A percentile compares a stretch with the other conserved stretches of the same genome.
These are phyloP conservation scores for Ustilago curta DNA, from an alignment of 1,284 basidiomycete genomes.

Conservation along the genomic window DNA sequence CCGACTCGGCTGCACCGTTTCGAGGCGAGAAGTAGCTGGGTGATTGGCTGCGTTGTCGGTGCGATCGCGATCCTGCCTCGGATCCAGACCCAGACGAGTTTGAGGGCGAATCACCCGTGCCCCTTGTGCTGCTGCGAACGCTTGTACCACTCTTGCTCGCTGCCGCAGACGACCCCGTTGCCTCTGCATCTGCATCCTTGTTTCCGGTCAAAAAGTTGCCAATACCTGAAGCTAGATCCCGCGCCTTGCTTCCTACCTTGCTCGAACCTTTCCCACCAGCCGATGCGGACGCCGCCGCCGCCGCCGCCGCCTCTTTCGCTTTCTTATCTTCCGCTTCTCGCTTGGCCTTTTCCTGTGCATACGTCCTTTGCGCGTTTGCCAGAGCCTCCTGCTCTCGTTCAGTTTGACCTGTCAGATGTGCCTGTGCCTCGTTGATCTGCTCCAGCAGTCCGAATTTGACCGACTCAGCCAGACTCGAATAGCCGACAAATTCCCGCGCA, in stretches of 20 bases:
- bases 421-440: conserved; percentile 46
- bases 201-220: conserved; percentile 34
- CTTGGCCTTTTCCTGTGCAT: conserved; percentile 47
- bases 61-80: conserved; percentile 26
- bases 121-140: conserved; percentile 4
- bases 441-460: conserved; percentile 40
- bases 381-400: conserved; percentile 43
- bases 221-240: conserved; percentile 28
- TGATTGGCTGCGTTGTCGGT: conserved; percentile 40
- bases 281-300: conserved; percentile 4
- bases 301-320: conserved; percentile 31
- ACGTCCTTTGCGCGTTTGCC: conserved; percentile 33
- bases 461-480: conserved; percentile 50
- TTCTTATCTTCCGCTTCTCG: conserved; percentile 40
- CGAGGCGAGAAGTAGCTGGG: conserved; percentile 46
- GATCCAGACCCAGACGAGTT: conserved; percentile 29
- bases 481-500: conserved; percentile 55
- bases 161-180: conserved; percentile 1
- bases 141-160: conserved; percentile 13
- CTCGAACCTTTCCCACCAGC: conserved; percentile 11
- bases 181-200: conserved; percentile 10
- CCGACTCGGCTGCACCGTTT: conserved; percentile 31
- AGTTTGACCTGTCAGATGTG: conserved; percentile 20
- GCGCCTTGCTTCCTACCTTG: conserved; percentile 25
- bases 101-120: conserved; percentile 12